Evolutionary conservation across 2,329 filamentous ascomycete species (phyloP), one percentile per base, ranked within the genome.

Genomic region (Aspergillus udagawae): DNA sequence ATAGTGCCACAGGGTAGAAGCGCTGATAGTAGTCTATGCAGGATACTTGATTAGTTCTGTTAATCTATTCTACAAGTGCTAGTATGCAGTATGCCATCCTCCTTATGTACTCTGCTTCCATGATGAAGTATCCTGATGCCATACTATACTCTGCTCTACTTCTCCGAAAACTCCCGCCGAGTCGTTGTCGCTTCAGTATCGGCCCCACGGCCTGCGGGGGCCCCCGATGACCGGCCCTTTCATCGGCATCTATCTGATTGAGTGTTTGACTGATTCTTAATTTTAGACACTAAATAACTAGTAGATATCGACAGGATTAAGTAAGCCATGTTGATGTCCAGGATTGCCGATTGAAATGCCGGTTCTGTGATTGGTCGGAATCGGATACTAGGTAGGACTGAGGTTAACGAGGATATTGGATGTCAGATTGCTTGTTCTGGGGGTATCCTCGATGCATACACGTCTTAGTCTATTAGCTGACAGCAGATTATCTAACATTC

Each of bases 151-250:
- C 14, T 5, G 0, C 41, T 44, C 41, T 12, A 29, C 28, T 17
- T 45, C 4, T 47, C 44, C 44, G 44, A 47, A 23, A 47, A 47
- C 20, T 21, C 20, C 44, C 44, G 44, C 12, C 44, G 6, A 45
- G 44, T 47, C 4, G 4, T 6, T 23, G 41, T 29, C 8, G 41
- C 44, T 47, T 47, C 4, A 29, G 20, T 44, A 51, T 45, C 53
- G 49, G 52, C 14, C 21, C 41, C 54, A 52, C 54, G 32, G 38
- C 6, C 21, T 4, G 14, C 23, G 8, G 21, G 49, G 49, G n/a
- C 28, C 2, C 38, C 54, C 54, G 53, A 55, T 32, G 48, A 51
- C 53, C 53, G 53, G 53, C 51, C 44, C 10, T 51, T 55, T 44
- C 23, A 50, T 51, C 53, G 53, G 53, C 25, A 25, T 5, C 25